These are phyloP conservation scores for Isatis lusitanica DNA, from an alignment of 441 rosid genomes.

Conservation along the genomic window DNA sequence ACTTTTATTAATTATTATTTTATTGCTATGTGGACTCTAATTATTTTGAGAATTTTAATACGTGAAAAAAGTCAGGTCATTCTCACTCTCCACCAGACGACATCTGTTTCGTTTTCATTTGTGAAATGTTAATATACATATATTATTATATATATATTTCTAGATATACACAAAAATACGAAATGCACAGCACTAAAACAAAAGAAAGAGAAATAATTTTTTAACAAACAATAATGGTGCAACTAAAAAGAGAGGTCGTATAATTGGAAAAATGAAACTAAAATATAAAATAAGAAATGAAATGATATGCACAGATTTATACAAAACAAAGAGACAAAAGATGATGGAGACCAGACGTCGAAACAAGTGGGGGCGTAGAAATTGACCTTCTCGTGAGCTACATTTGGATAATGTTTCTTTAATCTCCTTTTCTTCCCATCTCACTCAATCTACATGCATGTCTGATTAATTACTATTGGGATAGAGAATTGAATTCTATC, in stretches of 20 bases:
- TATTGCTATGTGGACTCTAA: constrained; percentile 34
- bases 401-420: constrained; percentile 32
- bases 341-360: constrained; percentile 37
- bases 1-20: background rate
- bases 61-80: constrained; percentile 24
- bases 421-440: constrained; percentile 25
- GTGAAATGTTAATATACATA: constrained; percentile 5
- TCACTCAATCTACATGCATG: constrained; percentile 34
- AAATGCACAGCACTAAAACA: background rate
- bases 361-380: constrained; percentile 38
- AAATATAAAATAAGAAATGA: background rate
- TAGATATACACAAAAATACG: background rate
- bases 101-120: constrained; percentile 15
- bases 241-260: constrained; percentile 8
- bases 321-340: constrained; percentile 29
- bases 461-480: constrained; percentile 8
- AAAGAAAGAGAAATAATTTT: background rate
- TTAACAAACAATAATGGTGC: background rate
- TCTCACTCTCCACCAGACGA: constrained; percentile 26
- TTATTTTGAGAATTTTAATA: constrained; percentile 22
- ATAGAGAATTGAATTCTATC: constrained; percentile 10
- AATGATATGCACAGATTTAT: constrained; percentile 30
- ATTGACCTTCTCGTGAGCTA: constrained; percentile 39
- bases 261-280: constrained; percentile 3
- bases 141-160: background rate